Evolutionary conservation across 2,329 filamentous ascomycete species (phyloP).

Genomic region (Penicillium sp.): DNA sequence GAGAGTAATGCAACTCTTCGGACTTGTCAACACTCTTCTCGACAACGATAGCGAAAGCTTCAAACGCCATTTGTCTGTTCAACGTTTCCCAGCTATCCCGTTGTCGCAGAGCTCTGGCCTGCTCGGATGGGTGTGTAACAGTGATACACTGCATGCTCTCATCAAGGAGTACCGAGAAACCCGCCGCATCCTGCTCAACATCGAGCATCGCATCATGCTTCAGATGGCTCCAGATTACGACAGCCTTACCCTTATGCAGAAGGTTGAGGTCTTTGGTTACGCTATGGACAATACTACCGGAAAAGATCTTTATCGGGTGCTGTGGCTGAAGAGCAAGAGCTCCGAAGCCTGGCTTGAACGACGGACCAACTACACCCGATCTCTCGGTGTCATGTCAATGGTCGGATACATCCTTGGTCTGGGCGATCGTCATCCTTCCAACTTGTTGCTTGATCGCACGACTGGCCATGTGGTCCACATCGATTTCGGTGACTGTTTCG

Average conservation of each 20-base stretch:
- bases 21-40: constrained; percentile 92
- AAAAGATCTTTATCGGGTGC: constrained; percentile 93
- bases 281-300: constrained; percentile 98
- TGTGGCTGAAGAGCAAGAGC: constrained; percentile 99
- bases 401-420: constrained; percentile 98
- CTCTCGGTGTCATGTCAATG: constrained; percentile 99
- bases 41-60: constrained; percentile 93
- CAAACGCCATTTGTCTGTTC: constrained; percentile 95
- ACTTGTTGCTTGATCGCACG: constrained; percentile 93
- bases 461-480: constrained; percentile 98
- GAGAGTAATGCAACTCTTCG: constrained; percentile 98
- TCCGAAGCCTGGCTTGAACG: constrained; percentile 97
- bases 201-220: constrained; percentile 99
- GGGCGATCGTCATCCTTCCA: constrained; percentile 95
- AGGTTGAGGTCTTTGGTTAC: constrained; percentile 99
- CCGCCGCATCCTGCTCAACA: constrained; percentile 95
- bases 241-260: constrained; percentile 98
- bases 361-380: constrained; percentile 97
- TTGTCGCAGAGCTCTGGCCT: constrained; percentile 95
- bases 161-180: constrained; percentile 98
- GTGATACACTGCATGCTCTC: constrained; percentile 92
- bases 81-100: constrained; percentile 94
- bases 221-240: constrained; percentile 99
- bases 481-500: constrained; percentile 99
- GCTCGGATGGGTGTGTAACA: constrained; percentile 95